Conservation (phyloP, 352 stramenopile species). For the Poterioochromonas sp. region DNA sequence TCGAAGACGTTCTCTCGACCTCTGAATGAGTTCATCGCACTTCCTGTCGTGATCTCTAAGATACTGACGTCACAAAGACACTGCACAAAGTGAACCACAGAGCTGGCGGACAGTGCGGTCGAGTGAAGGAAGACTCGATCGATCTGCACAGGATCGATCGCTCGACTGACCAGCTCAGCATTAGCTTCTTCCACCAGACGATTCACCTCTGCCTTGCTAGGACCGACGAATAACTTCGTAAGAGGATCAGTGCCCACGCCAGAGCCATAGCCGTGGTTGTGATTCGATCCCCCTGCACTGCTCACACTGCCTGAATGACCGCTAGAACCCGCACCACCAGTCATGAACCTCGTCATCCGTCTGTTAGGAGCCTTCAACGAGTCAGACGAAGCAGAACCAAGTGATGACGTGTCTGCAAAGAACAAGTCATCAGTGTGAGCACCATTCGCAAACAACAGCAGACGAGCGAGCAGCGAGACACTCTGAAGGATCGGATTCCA, state of each 20-base stretch:
- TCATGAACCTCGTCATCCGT: not conserved
- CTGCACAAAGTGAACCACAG: constrained; percentile 75
- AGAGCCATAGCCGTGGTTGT: no score
- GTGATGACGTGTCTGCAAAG: constrained; percentile 49
- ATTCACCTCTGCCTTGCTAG: constrained; percentile 39
- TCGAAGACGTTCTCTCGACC: constrained; percentile 6
- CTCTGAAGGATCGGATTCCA: constrained; percentile 89
- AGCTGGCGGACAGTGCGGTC: constrained; percentile 58
- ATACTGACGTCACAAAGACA: constrained; percentile 76
- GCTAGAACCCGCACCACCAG: not conserved
- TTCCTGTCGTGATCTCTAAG: constrained; percentile 55
- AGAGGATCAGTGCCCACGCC: not conserved
- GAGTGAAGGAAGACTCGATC: constrained; percentile 81
- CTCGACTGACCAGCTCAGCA: constrained; percentile 59
- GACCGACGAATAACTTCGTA: constrained; percentile 33
- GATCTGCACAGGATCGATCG: constrained; percentile 71
- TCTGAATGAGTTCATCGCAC: constrained; percentile 37
- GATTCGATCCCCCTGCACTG: no score
- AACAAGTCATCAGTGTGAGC: constrained; percentile 65
- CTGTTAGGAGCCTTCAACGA: constrained; percentile 4
- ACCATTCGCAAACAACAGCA: constrained; percentile 87
- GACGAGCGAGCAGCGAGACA: constrained; percentile 90
- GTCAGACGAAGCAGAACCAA: not conserved
- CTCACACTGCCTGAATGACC: constrained; percentile 10
- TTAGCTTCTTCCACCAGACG: constrained; percentile 61